Percentiles rank a stretch among this genome's conserved stretches.
phyloP scores from a whole-genome alignment of 306 rosid genomes.

The Sicyos edulis region DNA sequence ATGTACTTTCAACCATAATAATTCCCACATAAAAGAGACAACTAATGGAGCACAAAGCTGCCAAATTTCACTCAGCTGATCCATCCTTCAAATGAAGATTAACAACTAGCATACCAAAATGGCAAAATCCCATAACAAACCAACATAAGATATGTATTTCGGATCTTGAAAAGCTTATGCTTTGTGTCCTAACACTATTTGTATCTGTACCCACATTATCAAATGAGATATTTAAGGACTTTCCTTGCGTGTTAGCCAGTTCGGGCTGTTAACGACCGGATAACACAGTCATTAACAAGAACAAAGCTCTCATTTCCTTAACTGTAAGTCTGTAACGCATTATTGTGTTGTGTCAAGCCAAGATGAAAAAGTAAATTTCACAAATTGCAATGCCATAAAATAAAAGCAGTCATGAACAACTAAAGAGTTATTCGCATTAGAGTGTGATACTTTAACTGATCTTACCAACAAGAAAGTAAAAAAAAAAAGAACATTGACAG shows the following conservation, averaged over 20 bases:
- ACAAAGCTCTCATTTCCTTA: neutral
- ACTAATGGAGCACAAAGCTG: neutral
- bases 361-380: neutral
- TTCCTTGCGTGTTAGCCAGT: neutral
- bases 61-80: neutral
- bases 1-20: neutral
- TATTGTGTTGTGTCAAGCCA: neutral
- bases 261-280: neutral
- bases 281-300: neutral
- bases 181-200: neutral
- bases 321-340: neutral
- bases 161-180: neutral
- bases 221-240: neutral
- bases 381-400: neutral
- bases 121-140: neutral
- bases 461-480: constrained; percentile 3
- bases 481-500: constrained; percentile 23
- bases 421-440: neutral
- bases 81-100: neutral
- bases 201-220: neutral
- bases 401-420: constrained; percentile 2
- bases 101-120: neutral
- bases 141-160: neutral
- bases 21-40: neutral
- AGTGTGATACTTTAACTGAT: neutral